Evolutionary conservation across 257 asterid genomes (phyloP).

Genomic region (Cordia subcordata): DNA sequence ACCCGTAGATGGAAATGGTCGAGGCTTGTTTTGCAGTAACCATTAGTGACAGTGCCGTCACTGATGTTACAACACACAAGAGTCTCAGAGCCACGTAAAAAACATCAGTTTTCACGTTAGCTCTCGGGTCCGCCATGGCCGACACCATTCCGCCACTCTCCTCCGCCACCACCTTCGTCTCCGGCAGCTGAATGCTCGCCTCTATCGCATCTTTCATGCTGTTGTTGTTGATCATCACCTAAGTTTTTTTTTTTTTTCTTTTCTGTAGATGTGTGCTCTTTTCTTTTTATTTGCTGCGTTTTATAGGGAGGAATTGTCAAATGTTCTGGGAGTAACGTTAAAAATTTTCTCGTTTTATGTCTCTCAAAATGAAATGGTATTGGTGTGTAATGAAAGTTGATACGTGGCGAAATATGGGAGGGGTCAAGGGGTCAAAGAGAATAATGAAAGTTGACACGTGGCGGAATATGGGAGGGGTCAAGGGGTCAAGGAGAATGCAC

Average conservation of each 20-base stretch:
- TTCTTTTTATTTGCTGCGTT: background rate
- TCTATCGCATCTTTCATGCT: conserved; percentile 34
- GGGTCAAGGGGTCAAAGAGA: conserved; percentile 1
- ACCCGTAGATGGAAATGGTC: conserved; percentile 66
- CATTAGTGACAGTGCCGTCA: conserved; percentile 63
- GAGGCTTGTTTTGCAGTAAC: conserved; percentile 60
- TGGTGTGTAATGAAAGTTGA: background rate
- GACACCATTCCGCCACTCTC: conserved; percentile 33
- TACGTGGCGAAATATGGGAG: background rate
- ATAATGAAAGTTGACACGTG: background rate
- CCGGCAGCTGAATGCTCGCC: conserved; percentile 58
- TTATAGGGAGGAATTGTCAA: background rate
- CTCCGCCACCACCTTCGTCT: conserved; percentile 28
- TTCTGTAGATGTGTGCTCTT: background rate
- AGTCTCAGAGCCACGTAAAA: conserved; percentile 42
- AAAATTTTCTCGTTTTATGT: no score
- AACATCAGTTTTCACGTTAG: conserved; percentile 36
- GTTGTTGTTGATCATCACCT: background rate
- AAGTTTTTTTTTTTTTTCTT: background rate
- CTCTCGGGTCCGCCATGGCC: conserved; percentile 3
- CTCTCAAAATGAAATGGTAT: background rate
- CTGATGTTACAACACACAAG: conserved; percentile 49
- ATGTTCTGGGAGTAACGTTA: background rate
- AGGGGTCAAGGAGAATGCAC: background rate
- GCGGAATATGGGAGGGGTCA: background rate